Evolutionary conservation across 768 basidiomycete genomes (phyloP).

Genomic region (Phylloporus scabripes): DNA sequence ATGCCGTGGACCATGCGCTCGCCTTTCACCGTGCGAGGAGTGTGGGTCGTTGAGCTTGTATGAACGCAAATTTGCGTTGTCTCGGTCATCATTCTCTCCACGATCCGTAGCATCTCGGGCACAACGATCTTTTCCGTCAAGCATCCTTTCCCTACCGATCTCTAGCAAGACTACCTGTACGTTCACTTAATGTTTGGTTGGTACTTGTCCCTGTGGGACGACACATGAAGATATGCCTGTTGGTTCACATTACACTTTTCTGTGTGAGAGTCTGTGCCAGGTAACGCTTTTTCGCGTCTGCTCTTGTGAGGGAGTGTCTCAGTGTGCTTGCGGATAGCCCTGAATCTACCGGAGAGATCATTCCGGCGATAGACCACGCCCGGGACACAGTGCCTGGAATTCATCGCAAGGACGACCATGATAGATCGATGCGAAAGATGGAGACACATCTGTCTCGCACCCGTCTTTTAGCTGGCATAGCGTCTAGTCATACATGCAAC

Average conservation of each 20-base stretch:
- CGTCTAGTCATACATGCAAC: neutral
- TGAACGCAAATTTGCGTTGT: constrained; percentile 4
- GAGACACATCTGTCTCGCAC: too few relatives aligned
- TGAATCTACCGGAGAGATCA: too few relatives aligned
- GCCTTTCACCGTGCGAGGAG: constrained; percentile 46
- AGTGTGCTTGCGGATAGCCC: too few relatives aligned
- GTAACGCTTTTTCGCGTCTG: too few relatives aligned
- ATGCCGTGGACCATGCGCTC: constrained; percentile 70
- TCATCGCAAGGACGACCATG: too few relatives aligned
- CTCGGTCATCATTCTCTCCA: neutral
- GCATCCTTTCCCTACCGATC: neutral
- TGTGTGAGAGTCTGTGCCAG: neutral
- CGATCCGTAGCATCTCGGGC: too few relatives aligned
- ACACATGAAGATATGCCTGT: neutral
- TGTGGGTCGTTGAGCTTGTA: constrained; percentile 9
- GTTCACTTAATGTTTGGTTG: neutral
- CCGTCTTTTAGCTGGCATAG: too few relatives aligned
- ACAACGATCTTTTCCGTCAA: neutral
- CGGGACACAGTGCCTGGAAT: too few relatives aligned
- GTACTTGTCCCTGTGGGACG: neutral
- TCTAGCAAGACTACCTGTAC: neutral
- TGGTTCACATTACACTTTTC: neutral
- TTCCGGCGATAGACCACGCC: too few relatives aligned
- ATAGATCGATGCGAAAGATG: too few relatives aligned
- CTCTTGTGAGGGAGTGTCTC: too few relatives aligned